Evolutionary conservation across 441 rosid genomes (phyloP).

Genomic region (Syzygium malaccense): DNA sequence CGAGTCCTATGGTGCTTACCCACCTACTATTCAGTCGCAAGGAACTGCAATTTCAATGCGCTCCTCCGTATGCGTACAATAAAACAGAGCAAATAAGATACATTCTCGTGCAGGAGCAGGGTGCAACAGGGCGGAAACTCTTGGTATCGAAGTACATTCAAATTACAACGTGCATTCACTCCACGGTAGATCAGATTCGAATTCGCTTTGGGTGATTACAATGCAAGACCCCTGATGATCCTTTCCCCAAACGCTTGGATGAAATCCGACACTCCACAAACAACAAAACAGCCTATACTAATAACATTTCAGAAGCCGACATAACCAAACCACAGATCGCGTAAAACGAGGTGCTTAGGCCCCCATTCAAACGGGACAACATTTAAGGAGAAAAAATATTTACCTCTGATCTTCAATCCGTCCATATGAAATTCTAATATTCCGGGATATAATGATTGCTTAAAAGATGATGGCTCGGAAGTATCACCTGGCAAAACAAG

Average conservation of each 20-base stretch:
- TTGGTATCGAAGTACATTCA: not conserved
- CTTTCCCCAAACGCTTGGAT: not conserved
- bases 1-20: not conserved
- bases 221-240: not conserved
- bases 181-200: accelerated
- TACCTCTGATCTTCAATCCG: not conserved
- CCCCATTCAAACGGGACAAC: not conserved
- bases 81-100: not conserved
- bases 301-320: not conserved
- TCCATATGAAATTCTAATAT: not conserved
- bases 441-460: not conserved
- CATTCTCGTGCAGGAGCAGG: not conserved
- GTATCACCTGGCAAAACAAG: not conserved
- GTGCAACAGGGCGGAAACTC: not conserved
- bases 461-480: not conserved
- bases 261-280: not conserved
- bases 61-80: accelerated
- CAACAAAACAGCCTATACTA: not conserved
- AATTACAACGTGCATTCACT: not conserved
- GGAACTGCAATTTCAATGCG: not conserved
- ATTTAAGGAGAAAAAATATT: not conserved
- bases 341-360: not conserved
- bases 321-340: not conserved
- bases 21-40: not conserved
- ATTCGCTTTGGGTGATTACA: not conserved